Evolutionary conservation across 208 protist species (phyloP), one percentile per base, ranked within the genome.

Genomic region (Herpetomonas tarakana): DNA sequence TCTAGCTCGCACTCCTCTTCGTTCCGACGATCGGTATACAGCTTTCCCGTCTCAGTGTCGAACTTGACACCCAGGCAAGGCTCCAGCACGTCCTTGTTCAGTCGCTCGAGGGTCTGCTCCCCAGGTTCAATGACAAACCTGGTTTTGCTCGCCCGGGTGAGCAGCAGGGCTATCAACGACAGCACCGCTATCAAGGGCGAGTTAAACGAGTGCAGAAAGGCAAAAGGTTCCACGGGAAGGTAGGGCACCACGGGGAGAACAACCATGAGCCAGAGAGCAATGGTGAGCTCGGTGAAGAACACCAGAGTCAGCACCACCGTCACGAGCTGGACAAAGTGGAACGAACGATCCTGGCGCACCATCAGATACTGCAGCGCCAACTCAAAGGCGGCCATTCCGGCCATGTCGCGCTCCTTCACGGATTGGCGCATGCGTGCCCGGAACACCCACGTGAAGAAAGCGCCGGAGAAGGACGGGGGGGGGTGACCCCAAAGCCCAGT

Each of bases 41-140:
- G 60, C 68, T 86, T 91, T 9, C 88, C 88, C 11, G 73, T 83
- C 22, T 66, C 66, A 26, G 70, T 71, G 45, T 85, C 79, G 62
- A 92, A 95, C 38, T 75, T 77, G 47, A 91, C 65, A 26, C 89
- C 89, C 19, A 92, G 66, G 59, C 81, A 95, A 39, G 89, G 89
- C 68, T 88, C 83, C 28, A 95, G 63, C 46, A 95, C 65, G 30
- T 80, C 74, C 6, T 67, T 58, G 67, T 91, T 95, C 6, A 95
- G 72, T 0, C 85, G 74, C 25, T 85, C 81, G 54, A 92, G 77
- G 21, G 78, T 78, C 49, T 86, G 72, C 30, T 91, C 78, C 1
- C 88, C 85, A 25, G 82, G 83, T 59, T 94, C 88, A 53, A 94
- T 88, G 46, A 77, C 68, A 68, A 86, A 92, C 35, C 72, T 58